Evolutionary conservation across 768 basidiomycete species (phyloP).

Genomic region (Leucosporidium creatinivorum): DNA sequence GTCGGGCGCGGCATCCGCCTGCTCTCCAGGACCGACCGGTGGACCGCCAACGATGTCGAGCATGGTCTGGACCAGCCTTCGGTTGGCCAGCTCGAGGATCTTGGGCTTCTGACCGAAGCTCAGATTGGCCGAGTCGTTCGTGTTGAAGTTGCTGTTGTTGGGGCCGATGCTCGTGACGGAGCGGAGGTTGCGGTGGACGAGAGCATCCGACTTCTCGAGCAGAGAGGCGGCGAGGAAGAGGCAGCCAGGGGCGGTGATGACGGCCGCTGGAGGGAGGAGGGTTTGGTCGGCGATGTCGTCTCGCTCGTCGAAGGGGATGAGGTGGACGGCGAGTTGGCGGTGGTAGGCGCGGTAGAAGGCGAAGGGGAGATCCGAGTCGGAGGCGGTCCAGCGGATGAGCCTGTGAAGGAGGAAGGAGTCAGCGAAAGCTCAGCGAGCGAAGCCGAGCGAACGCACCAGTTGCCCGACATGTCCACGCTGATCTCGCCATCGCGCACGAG

Average conservation of each 20-base stretch:
- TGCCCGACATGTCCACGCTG: constrained; percentile 35
- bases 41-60: constrained; percentile 40
- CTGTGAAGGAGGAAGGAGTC: constrained; percentile 38
- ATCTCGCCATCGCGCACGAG: constrained; percentile 37
- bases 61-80: constrained; percentile 44
- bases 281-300: neutral
- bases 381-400: constrained; percentile 47
- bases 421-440: rapidly evolving
- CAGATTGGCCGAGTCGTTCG: constrained; percentile 45
- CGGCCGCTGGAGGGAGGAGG: constrained; percentile 5
- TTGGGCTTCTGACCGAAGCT: constrained; percentile 45
- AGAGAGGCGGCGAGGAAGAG: constrained; percentile 46
- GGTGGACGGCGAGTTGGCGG: constrained; percentile 41
- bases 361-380: constrained; percentile 48
- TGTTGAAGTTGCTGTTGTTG: constrained; percentile 38
- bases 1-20: constrained; percentile 17
- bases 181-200: constrained; percentile 47
- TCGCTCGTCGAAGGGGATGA: constrained; percentile 26
- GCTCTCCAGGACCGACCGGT: neutral
- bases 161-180: constrained; percentile 46
- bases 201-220: constrained; percentile 45
- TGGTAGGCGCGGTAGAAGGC: constrained; percentile 48
- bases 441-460: constrained; percentile 26
- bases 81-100: constrained; percentile 47
- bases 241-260: constrained; percentile 45